Evolutionary conservation across 768 basidiomycete genomes (phyloP), one percentile per base, ranked within the genome.

Genomic region (Termitomyces titanicus): DNA sequence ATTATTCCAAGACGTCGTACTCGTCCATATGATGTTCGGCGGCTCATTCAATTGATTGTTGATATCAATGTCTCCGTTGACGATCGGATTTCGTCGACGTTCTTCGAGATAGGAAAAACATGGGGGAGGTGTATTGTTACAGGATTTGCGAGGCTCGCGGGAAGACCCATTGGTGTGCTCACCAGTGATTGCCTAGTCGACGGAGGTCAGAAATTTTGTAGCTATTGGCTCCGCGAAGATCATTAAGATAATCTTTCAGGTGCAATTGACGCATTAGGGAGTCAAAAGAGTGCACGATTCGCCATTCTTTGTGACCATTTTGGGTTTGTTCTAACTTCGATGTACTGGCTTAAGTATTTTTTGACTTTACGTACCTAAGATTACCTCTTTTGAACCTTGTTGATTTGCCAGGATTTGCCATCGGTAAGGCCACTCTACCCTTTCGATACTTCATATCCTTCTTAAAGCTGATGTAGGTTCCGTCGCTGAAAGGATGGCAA

Each of bases 301-400:
- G 58, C 66, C 8, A 73, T 63, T 25, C 61, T 75, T n/a, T 75
- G 74, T 57, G 68, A 74, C 53, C 74, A 76, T 48, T 74, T 76
- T 45, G 65, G 72, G 74, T 75, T 54, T 22, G 64, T 31, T 15
- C 31, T 22, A 8, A 10, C 29, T 25, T 13, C 24, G n/a, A n/a
- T 9, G 29, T 9, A 12, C 13, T 39, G 22, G 8, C 5, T 25
- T n/a, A 13, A 4, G 1, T 13, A 18, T 43, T 18, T 18, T 13
- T 39, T 39, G 22, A 53, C n/a, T 46, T 25, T 46, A 12, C 48
- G 34, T 10, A 13, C 20, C 22, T 22, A 34, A 74, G 72, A 2
- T 58, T 76, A 25, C 74, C 73, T 1, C 64, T 75, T 11, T 52
- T 75, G 18, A 76, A 76, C 57, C 66, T 76, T 2, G 74, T 76